Conservation (phyloP, 2,329 filamentous ascomycete genomes). For the Neurospora crassa region DNA sequence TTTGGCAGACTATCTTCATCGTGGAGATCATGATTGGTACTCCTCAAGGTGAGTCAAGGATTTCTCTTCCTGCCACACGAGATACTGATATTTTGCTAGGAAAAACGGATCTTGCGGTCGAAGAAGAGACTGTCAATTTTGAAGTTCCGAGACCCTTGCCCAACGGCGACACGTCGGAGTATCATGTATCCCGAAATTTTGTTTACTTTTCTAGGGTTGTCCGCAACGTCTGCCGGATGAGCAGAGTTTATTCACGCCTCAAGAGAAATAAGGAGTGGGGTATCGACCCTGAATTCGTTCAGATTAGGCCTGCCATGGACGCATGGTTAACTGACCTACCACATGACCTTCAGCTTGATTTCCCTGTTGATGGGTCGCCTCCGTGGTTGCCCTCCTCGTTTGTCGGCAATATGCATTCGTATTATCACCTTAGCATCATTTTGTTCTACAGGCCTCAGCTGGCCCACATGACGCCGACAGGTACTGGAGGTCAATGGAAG, state of each 20-base stretch:
- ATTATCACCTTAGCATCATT: constrained; percentile 78
- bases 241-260: constrained; percentile 61
- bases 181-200: constrained; percentile 72
- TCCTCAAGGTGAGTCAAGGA: constrained; percentile 61
- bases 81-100: constrained; percentile 34
- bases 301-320: constrained; percentile 67
- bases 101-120: constrained; percentile 68
- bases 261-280: constrained; percentile 75
- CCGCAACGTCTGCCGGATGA: constrained; percentile 69
- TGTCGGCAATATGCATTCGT: constrained; percentile 79
- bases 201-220: constrained; percentile 71
- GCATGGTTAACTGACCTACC: constrained; percentile 72
- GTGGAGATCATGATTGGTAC: constrained; percentile 90
- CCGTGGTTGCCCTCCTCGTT: constrained; percentile 84
- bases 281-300: constrained; percentile 71
- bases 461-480: constrained; percentile 63
- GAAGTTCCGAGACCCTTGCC: constrained; percentile 52
- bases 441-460: constrained; percentile 83
- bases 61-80: not conserved
- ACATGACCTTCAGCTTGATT: constrained; percentile 65
- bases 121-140: constrained; percentile 68
- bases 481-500: constrained; percentile 69
- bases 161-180: constrained; percentile 65
- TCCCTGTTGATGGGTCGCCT: constrained; percentile 66
- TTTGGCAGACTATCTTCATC: constrained; percentile 83